Conservation (phyloP, 352 stramenopile species). For the Globisporangium rhizosaccharum region DNA sequence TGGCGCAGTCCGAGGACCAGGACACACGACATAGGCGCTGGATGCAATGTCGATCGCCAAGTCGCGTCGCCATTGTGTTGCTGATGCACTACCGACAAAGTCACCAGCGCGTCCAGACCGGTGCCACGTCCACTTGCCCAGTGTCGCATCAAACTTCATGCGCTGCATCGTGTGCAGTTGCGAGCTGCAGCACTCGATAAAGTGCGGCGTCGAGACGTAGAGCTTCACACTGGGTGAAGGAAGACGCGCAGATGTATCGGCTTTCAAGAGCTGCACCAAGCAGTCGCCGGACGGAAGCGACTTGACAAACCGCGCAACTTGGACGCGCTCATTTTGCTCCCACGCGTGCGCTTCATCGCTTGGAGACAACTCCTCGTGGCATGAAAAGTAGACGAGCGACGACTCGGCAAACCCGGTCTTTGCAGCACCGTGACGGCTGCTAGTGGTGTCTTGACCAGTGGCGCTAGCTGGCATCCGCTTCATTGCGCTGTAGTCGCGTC, state of each 20-base stretch:
- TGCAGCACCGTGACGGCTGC: not conserved
- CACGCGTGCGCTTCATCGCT: slow-evolving; percentile 8
- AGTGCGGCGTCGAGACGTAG: slow-evolving; percentile 33
- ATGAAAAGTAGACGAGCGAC: slow-evolving; percentile 31
- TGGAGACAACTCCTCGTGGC: slow-evolving; percentile 12
- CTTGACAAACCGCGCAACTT: slow-evolving; percentile 32
- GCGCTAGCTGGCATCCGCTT: not conserved
- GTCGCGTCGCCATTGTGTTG: not conserved
- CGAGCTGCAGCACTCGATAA: slow-evolving; percentile 34
- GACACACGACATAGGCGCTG: not conserved
- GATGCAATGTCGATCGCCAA: slow-evolving; percentile 5
- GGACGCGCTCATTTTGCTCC: slow-evolving; percentile 18
- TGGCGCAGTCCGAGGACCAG: slow-evolving; percentile 3
- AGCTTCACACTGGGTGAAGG: slow-evolving; percentile 2
- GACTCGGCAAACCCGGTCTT: slow-evolving; percentile 23
- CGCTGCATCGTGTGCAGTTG: slow-evolving; percentile 30
- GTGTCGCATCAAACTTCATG: slow-evolving; percentile 21
- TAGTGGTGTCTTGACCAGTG: no score
- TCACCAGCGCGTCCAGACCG: not conserved
- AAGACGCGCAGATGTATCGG: slow-evolving; percentile 1
- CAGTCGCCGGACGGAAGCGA: slow-evolving; percentile 26
- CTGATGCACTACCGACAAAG: not conserved
- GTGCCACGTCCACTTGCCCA: slow-evolving; percentile 24
- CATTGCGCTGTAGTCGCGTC: not conserved
- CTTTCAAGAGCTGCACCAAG: slow-evolving; percentile 30